Evolutionary conservation across 768 basidiomycete species (phyloP), one percentile per base, ranked within the genome.

Genomic region (Russula emetica): DNA sequence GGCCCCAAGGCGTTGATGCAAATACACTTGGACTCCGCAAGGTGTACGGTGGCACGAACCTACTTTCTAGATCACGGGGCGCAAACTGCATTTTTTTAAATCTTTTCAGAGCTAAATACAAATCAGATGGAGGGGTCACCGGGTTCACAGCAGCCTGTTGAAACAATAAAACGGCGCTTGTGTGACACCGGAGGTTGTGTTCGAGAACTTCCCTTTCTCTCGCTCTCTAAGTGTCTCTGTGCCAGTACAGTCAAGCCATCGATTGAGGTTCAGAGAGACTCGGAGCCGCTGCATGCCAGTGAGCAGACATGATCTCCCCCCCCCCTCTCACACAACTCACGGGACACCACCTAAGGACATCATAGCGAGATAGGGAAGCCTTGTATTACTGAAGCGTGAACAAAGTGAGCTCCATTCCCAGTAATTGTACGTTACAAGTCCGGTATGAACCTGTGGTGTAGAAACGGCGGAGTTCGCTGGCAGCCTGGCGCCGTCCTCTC

Each of bases 121-220:
- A 30, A 24, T 42, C 14, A 16, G 49, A 45, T 50, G 20, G 14
- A 24, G 59, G 14, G 30, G 59, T 56, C 59, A 61, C 54, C 24
- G 5, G 59, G 22, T 61, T 58, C 42, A 24, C 20, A 16, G 50
- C 53, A 55, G 32, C 54, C 44, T 26, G 3, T 52, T 22, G 24
- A 28, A 26, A 24, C 47, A 30, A 13, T 1, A 24, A 54, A 14
- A 36, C 54, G 32, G 59, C 59, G 49, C 59, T 36, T 56, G n/a
- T 26, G 47, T 38, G 20, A 20, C 28, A 16, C 6, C 53, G 47
- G 36, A 42, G 40, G 54, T 28, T 44, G 30, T 26, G n/a, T 32
- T 32, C 16, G 57, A 54, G 49, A 34, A 32, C 14, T 45, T 24
- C 36, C 8, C n/a, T 16, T 14, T 6, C 38, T 9, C 20, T 26